Conservation (phyloP, 192 early-diverging fungal species). For the Linnemannia hyalina region DNA sequence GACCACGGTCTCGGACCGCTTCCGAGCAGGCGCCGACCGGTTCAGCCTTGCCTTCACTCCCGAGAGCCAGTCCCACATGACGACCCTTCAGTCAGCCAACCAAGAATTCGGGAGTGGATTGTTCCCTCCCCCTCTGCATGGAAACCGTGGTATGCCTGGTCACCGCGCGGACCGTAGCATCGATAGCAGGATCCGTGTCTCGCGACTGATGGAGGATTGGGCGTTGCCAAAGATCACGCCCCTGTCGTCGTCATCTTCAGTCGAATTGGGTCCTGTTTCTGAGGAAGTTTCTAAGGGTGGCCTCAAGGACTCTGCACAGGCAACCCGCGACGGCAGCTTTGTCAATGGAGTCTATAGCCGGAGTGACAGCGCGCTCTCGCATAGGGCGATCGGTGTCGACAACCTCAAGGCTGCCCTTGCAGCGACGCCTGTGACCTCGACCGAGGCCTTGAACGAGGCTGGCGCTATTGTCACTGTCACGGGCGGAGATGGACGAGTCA, state of each 20-base stretch:
- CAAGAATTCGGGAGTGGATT: conserved; percentile 17
- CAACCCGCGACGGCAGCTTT: conserved; percentile 15
- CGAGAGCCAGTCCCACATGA: conserved; percentile 9
- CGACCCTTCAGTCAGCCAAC: not conserved
- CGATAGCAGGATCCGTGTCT: conserved; percentile 46
- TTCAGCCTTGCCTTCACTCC: conserved; percentile 26
- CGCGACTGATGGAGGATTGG: conserved; percentile 49
- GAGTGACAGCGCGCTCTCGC: conserved; percentile 2
- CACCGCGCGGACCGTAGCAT: conserved; percentile 19
- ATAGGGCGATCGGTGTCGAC: conserved; percentile 39
- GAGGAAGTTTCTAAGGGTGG: conserved; percentile 6
- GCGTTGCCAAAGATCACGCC: conserved; percentile 39
- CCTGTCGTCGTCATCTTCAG: conserved; percentile 4
- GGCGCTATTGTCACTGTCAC: conserved; percentile 20
- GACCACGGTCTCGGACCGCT: conserved; percentile 46
- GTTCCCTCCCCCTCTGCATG: conserved; percentile 11
- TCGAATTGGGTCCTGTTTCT: not conserved
- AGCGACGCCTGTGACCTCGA: conserved; percentile 1
- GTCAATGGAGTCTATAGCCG: not conserved
- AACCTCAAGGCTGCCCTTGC: conserved; percentile 42
- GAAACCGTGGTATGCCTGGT: not conserved
- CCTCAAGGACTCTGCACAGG: conserved; percentile 9
- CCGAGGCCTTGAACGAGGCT: conserved; percentile 15
- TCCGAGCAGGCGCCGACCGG: conserved; percentile 38
- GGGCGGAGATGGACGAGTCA: conserved; percentile 12